Percentiles rank a stretch among this genome's conserved stretches.
These are phyloP conservation scores for Starmerella sirachaensis DNA, from an alignment of 805 yeast species.

Conservation along the genomic window DNA sequence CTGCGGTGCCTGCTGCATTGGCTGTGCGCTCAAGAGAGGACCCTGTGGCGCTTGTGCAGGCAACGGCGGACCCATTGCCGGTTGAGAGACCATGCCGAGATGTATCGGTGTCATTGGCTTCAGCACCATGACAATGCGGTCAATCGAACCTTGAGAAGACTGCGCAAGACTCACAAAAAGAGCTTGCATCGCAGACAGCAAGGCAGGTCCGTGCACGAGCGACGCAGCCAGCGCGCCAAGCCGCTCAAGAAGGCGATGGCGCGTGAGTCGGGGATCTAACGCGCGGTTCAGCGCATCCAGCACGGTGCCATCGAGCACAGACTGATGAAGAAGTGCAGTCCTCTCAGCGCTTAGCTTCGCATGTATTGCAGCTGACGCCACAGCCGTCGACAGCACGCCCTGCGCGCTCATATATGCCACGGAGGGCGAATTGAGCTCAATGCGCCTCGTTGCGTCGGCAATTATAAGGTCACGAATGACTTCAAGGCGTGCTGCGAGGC, in stretches of 20 bases:
- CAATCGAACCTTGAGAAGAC: conserved; percentile 12
- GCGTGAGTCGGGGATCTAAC: conserved; percentile 8
- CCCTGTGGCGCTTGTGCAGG: background rate
- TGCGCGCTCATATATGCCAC: too few species aligned
- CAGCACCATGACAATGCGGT: conserved; percentile 9
- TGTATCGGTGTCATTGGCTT: conserved; percentile 5
- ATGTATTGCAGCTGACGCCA: conserved; percentile 11
- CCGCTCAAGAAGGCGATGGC: conserved; percentile 11
- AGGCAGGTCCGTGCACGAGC: conserved; percentile 17
- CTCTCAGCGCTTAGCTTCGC: conserved; percentile 3
- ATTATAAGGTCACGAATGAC: too few species aligned
- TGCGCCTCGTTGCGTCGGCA: too few species aligned
- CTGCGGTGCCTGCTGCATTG: too few species aligned
- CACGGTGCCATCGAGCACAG: conserved; percentile 10
- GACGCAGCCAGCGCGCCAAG: conserved; percentile 18
- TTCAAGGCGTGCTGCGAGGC: too few species aligned
- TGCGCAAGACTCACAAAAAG: conserved; percentile 15
- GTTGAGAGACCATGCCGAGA: background rate
- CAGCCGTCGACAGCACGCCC: conserved; percentile 9
- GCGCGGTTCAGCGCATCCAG: conserved; percentile 13
- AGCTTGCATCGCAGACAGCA: conserved; percentile 18
- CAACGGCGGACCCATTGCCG: background rate
- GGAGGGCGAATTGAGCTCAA: too few species aligned
- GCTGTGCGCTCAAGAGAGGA: too few species aligned
- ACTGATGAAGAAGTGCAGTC: conserved; percentile 1